These are phyloP conservation scores for Hypoxylon sp. DNA, from an alignment of 2,329 filamentous ascomycete species.

Conservation along the genomic window DNA sequence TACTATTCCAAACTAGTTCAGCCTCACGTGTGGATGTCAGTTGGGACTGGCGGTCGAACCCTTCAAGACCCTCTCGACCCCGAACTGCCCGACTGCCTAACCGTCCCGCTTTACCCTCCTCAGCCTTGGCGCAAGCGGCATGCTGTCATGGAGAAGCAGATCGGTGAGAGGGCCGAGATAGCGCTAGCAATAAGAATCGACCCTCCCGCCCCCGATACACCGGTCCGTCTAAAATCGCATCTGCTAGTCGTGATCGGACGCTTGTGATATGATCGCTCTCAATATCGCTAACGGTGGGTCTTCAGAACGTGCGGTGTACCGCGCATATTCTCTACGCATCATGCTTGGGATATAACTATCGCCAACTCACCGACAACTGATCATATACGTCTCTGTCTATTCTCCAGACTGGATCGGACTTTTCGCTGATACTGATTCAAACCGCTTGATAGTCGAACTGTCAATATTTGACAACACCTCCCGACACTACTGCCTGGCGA, in stretches of 20 bases:
- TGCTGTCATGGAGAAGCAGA: too few species aligned
- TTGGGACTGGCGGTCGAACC: too few species aligned
- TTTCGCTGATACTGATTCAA: too few species aligned
- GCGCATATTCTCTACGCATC: not conserved
- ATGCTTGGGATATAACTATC: not conserved
- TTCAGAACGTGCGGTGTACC: not conserved
- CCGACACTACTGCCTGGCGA: too few species aligned
- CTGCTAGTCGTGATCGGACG: not conserved
- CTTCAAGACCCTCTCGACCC: conserved; percentile 9
- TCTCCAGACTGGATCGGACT: not conserved
- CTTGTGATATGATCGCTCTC: not conserved
- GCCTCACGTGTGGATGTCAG: conserved; percentile 30
- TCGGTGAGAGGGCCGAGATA: too few species aligned
- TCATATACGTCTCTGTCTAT: not conserved
- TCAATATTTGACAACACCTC: too few species aligned
- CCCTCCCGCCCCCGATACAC: too few species aligned
- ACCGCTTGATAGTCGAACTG: too few species aligned
- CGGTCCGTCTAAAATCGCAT: not conserved
- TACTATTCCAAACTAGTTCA: conserved; percentile 12
- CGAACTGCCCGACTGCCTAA: not conserved
- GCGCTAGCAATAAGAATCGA: too few species aligned
- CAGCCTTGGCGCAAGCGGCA: conserved; percentile 15
- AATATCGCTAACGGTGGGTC: not conserved
- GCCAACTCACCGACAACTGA: not conserved
- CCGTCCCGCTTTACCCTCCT: conserved; percentile 16